These are phyloP conservation scores for Kwoniella sp. DNA, from an alignment of 768 basidiomycete genomes.

Conservation along the genomic window DNA sequence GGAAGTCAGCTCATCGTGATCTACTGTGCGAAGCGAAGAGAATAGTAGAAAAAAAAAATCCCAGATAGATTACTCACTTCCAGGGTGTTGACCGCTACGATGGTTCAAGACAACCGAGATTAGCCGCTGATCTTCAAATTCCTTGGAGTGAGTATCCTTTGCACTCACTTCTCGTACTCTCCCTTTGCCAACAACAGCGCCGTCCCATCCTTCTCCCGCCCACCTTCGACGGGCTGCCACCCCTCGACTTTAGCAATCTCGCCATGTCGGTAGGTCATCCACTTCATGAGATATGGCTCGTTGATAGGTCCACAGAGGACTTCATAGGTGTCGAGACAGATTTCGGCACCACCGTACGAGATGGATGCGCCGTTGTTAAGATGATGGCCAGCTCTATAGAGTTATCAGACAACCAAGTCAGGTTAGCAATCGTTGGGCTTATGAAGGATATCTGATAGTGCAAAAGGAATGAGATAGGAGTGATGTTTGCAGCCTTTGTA, in stretches of 20 bases:
- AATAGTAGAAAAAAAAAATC: no score
- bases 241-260: conserved; percentile 36
- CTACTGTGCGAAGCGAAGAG: no score
- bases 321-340: conserved; percentile 45
- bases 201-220: conserved; percentile 44
- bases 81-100: conserved; percentile 46
- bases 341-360: conserved; percentile 50
- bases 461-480: neutral
- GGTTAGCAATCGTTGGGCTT: neutral
- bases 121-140: neutral
- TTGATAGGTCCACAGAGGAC: conserved; percentile 46
- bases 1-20: neutral
- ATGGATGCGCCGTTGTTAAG: conserved; percentile 43
- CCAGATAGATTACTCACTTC: conserved; percentile 31
- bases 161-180: conserved; percentile 47
- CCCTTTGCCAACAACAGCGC: conserved; percentile 49
- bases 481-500: neutral
- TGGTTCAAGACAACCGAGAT: neutral
- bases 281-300: conserved; percentile 44
- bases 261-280: conserved; percentile 47
- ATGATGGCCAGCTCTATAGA: conserved; percentile 34
- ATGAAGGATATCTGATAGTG: no score
- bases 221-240: conserved; percentile 53
- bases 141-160: neutral
- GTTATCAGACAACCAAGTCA: neutral